Percentiles rank a stretch among this genome's conserved stretches.
These are phyloP conservation scores for Aspergillus ostianus DNA, from an alignment of 495 filamentous ascomycete species.

Conservation along the genomic window DNA sequence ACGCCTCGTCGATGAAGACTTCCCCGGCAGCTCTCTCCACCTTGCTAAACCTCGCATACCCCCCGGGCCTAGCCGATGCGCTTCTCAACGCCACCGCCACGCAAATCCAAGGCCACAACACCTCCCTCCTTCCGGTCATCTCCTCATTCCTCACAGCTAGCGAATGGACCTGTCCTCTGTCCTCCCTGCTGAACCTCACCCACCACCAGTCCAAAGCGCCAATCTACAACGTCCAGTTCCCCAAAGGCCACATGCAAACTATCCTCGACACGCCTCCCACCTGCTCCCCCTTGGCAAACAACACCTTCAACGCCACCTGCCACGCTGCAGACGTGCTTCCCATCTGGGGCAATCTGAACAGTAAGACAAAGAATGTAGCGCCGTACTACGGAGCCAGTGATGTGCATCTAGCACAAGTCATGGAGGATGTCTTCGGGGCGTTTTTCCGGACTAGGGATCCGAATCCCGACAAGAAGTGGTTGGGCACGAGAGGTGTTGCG, in stretches of 20 bases:
- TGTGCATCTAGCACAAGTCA: slow-evolving; percentile 25
- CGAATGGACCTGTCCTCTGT: slow-evolving; percentile 30
- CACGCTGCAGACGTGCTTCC: slow-evolving; percentile 30
- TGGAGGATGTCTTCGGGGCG: slow-evolving; percentile 29
- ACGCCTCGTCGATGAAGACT: slow-evolving; percentile 20
- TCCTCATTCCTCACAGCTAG: slow-evolving; percentile 22
- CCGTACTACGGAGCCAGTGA: slow-evolving; percentile 25
- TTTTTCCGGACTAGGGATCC: slow-evolving; percentile 26
- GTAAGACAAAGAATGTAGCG: slow-evolving; percentile 26
- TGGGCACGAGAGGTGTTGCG: not conserved
- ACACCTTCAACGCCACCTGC: slow-evolving; percentile 29
- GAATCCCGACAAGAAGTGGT: slow-evolving; percentile 15
- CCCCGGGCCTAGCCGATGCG: slow-evolving; percentile 14
- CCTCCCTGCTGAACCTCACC: slow-evolving; percentile 22
- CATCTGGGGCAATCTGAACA: slow-evolving; percentile 32
- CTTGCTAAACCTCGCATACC: slow-evolving; percentile 19
- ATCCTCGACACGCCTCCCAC: slow-evolving; percentile 19
- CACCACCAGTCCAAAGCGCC: slow-evolving; percentile 5
- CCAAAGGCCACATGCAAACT: slow-evolving; percentile 25
- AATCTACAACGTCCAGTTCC: slow-evolving; percentile 26
- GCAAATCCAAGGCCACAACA: not conserved
- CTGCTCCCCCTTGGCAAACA: slow-evolving; percentile 24
- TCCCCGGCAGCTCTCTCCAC: slow-evolving; percentile 11
- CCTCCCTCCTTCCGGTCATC: slow-evolving; percentile 21
- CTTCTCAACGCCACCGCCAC: slow-evolving; percentile 20